phyloP scores from a whole-genome alignment of 352 stramenopile genomes.

The Phytophthora macrochlamydospora region DNA sequence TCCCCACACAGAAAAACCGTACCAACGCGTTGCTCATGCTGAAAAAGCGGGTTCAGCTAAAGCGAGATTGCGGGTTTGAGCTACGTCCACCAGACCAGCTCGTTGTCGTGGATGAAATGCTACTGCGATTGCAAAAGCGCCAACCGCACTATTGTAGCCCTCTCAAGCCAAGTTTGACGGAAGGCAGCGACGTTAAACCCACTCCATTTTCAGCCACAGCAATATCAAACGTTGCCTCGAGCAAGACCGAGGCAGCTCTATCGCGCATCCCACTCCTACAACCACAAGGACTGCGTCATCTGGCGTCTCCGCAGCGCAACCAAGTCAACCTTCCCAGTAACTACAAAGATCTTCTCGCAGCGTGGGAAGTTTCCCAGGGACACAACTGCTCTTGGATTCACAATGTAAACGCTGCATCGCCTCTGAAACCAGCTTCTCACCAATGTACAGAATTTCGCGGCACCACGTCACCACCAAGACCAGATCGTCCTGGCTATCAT shows the following conservation, averaged over 20 bases:
- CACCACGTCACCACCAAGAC: slow-evolving; percentile 1
- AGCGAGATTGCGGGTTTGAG: slow-evolving; percentile 26
- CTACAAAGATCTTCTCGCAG: slow-evolving; percentile 18
- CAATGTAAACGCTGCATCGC: slow-evolving; percentile 24
- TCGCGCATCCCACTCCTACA: background rate
- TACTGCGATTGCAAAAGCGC: slow-evolving; percentile 6
- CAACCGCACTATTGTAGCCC: slow-evolving; percentile 17
- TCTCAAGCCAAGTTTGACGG: background rate
- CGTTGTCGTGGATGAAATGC: slow-evolving; percentile 18
- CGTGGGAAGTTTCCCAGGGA: slow-evolving; percentile 14
- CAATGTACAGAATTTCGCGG: slow-evolving; percentile 10
- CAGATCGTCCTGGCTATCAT: background rate
- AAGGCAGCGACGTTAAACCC: background rate
- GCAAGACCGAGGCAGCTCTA: background rate
- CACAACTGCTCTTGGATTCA: slow-evolving; percentile 19
- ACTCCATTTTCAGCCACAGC: background rate
- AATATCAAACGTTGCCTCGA: background rate
- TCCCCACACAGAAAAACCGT: slow-evolving; percentile 22
- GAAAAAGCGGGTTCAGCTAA: slow-evolving; percentile 33
- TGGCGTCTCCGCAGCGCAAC: background rate
- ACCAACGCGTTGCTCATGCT: slow-evolving; percentile 34
- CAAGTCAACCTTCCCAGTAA: slow-evolving; percentile 20
- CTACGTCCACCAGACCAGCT: slow-evolving; percentile 21
- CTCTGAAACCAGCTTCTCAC: slow-evolving; percentile 10
- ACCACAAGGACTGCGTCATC: background rate